These are phyloP conservation scores for Chrysoporthe puriensis DNA, from an alignment of 2,329 filamentous ascomycete species.

Conservation along the genomic window DNA sequence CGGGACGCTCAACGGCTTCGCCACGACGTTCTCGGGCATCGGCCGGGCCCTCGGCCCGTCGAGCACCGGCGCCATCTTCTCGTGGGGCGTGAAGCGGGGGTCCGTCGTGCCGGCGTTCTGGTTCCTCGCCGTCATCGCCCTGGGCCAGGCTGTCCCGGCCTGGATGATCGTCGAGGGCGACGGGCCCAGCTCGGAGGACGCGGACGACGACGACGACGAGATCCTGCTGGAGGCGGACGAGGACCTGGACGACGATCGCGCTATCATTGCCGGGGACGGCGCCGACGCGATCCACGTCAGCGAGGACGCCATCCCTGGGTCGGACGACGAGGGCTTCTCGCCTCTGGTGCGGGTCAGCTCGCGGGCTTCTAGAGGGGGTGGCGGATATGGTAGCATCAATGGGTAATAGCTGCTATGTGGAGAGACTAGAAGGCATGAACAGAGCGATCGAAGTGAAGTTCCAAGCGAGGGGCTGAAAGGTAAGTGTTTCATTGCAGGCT, in stretches of 20 bases:
- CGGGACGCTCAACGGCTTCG: constrained; percentile 89
- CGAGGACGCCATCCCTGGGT: not conserved
- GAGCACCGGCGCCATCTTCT: constrained; percentile 72
- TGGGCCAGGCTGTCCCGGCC: constrained; percentile 70
- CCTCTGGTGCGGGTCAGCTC: constrained; percentile 21
- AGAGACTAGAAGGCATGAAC: not conserved
- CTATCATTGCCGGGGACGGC: constrained; percentile 21
- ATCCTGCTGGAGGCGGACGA: constrained; percentile 38
- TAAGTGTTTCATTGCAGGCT: not conserved
- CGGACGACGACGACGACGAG: constrained; percentile 37
- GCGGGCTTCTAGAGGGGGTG: constrained; percentile 8
- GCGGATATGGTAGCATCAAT: constrained; percentile 16
- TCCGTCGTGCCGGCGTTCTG: constrained; percentile 84
- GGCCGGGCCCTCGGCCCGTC: constrained; percentile 82
- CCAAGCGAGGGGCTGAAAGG: not conserved
- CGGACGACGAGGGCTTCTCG: constrained; percentile 19
- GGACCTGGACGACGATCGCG: constrained; percentile 30
- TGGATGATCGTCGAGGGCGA: constrained; percentile 77
- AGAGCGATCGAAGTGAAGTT: not conserved
- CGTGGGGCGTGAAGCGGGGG: constrained; percentile 72
- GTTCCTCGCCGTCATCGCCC: constrained; percentile 67
- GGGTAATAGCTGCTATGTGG: constrained; percentile 17
- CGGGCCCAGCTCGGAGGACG: constrained; percentile 56
- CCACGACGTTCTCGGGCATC: constrained; percentile 79
- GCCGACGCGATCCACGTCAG: constrained; percentile 13